These are phyloP conservation scores for Tylopilus sp. DNA, from an alignment of 768 basidiomycete species.

Conservation along the genomic window DNA sequence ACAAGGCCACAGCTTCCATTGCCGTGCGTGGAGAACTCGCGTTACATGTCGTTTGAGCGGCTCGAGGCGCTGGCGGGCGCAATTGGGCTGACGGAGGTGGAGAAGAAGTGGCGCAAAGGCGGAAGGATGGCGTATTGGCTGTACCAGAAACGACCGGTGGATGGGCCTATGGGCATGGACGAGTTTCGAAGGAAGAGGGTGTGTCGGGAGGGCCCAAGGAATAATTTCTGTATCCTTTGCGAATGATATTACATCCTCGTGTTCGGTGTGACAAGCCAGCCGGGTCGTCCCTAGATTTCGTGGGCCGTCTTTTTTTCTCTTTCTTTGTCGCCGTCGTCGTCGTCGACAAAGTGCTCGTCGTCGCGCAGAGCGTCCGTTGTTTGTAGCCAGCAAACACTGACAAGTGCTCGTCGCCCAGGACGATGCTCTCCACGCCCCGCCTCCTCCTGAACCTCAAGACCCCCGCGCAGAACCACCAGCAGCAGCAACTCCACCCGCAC, in stretches of 20 bases:
- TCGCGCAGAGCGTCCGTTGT: constrained; percentile 27
- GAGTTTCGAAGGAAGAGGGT: constrained; percentile 53
- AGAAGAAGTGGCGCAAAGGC: constrained; percentile 57
- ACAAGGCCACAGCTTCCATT: constrained; percentile 62
- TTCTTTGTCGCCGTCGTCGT: constrained; percentile 4
- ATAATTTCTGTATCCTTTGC: constrained; percentile 72
- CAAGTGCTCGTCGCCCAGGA: constrained; percentile 19
- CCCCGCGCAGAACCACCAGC: constrained; percentile 18
- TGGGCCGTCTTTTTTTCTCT: constrained; percentile 8
- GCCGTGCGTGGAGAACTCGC: constrained; percentile 82
- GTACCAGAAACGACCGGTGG: constrained; percentile 45
- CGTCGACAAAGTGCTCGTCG: constrained; percentile 9
- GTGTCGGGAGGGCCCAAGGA: constrained; percentile 64
- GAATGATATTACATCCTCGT: constrained; percentile 8
- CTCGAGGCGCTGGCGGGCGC: constrained; percentile 54
- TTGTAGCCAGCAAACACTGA: constrained; percentile 30
- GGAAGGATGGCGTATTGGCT: constrained; percentile 91
- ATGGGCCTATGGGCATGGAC: constrained; percentile 1
- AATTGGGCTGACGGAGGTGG: constrained; percentile 62
- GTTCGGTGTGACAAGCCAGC: neutral
- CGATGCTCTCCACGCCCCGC: constrained; percentile 34
- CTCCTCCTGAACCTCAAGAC: constrained; percentile 33
- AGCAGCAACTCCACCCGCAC: constrained; percentile 9
- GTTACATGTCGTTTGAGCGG: constrained; percentile 66
- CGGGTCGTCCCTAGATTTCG: constrained; percentile 5